Base-by-base conservation (phyloP, 2,329 filamentous ascomycete genomes). In the Blumeria hordei region DNA sequence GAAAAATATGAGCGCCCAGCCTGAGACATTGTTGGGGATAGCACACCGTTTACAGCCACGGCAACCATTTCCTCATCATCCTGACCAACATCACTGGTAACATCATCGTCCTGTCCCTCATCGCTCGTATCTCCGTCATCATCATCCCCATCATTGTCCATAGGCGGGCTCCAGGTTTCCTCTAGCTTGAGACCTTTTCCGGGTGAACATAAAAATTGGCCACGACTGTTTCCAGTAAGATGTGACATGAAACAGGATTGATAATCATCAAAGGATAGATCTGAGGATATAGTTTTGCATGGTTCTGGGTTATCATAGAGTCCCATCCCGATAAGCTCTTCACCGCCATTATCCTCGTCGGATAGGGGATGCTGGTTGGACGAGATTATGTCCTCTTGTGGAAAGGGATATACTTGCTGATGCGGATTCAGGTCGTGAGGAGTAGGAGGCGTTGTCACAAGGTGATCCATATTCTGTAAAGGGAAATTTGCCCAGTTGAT, bases 171-270 rank as follows among this genome's bases (percentile, higher is more conserved):
- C 83, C 75, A 90, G 0, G 83, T 84, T 65, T 88, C 84, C 67
- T 90, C 85, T 3, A 92, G 70, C 65, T 88, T 90, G 60, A 90
- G 69, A 0, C 85, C 84, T 66, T 86, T 85, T 56, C 84, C 83
- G 16, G 70, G 72, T 3, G 74, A 65, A 28, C 21, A 28, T 28
- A 28, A 4, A 28, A 28, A 28, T 28, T 28, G 21, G 21, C 21
- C 21, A 28, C 21, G 21, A 2, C 21, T 28, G 21, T 28, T 28
- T 28, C 21, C 21, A 28, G 21, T 28, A 28, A 28, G 4, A 32
- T 73, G 72, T 37, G 71, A 73, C 56, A 77, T 71, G 32, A 74
- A 74, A 5, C 61, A 55, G 3, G 72, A 72, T 53, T 72, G 65
- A 67, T 78, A 73, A 68, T 75, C 72, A 66, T 77, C 69, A 55